A percentile compares a stretch with the other conserved stretches of the same genome.
Evolutionary conservation across 306 rosid species (phyloP).

Genomic region (Castanospermum australe): DNA sequence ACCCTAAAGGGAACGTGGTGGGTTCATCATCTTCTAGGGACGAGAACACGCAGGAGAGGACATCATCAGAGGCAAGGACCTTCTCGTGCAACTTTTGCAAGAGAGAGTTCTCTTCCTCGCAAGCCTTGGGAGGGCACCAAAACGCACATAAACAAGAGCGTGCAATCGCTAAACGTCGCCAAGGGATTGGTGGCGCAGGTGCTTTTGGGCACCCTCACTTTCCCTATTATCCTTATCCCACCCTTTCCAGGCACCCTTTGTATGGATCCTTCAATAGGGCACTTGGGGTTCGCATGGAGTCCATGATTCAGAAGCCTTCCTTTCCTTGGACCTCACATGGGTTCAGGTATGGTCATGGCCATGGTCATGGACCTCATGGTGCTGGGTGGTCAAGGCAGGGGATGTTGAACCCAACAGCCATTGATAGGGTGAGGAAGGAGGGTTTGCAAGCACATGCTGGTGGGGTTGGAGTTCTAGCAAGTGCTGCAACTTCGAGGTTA

Average conservation of each 20-base stretch:
- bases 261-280: conserved; percentile 28
- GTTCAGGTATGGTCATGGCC: background rate
- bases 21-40: background rate
- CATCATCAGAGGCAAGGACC: conserved; percentile 17
- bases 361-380: no score
- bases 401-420: background rate
- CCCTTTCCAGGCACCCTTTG: conserved; percentile 11
- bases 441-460: background rate
- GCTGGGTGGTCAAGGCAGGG: conserved; percentile 16
- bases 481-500: background rate
- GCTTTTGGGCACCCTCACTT: background rate
- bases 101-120: conserved; percentile 60
- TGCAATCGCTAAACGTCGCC: conserved; percentile 47
- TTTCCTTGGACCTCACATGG: conserved; percentile 27
- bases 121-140: conserved; percentile 79
- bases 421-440: conserved; percentile 23
- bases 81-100: conserved; percentile 63
- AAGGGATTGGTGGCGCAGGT: conserved; percentile 17
- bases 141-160: conserved; percentile 80
- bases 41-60: background rate
- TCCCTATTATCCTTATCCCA: conserved; percentile 26
- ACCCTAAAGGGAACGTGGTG: background rate
- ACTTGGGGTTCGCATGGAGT: conserved; percentile 45
- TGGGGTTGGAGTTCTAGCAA: background rate
- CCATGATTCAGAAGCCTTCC: conserved; percentile 53